phyloP scores from a whole-genome alignment of 202 grass and related monocot species.

The Bolboschoenoplectus hybrid region DNA sequence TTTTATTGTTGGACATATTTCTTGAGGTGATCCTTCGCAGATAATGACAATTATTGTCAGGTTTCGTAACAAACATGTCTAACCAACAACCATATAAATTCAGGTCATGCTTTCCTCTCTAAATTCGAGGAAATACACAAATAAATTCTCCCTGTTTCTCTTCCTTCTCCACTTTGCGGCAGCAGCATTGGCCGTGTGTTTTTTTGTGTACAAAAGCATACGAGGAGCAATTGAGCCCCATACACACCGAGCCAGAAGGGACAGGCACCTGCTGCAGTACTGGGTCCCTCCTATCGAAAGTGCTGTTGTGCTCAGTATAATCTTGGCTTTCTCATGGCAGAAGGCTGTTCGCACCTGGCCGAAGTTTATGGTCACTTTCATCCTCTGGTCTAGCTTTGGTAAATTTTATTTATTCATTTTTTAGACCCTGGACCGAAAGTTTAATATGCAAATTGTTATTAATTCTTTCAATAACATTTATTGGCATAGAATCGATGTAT shows the following conservation, averaged over 20 bases:
- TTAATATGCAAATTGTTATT: conserved; percentile 4
- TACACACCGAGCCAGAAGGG: conserved; percentile 43
- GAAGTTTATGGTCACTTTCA: conserved; percentile 61
- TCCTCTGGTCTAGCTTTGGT: conserved; percentile 85
- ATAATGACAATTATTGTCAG: not conserved
- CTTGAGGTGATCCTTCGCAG: not conserved
- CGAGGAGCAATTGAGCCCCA: conserved; percentile 44
- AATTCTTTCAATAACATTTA: not conserved
- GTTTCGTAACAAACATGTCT: not conserved
- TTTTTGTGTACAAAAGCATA: conserved; percentile 71
- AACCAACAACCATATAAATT: conserved; percentile 24
- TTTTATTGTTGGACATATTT: not conserved
- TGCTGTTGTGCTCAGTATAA: conserved; percentile 67
- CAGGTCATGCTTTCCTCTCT: conserved; percentile 55
- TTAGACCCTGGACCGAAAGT: not conserved
- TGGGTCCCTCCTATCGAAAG: conserved; percentile 90
- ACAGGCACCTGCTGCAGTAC: conserved; percentile 55
- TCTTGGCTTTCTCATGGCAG: conserved; percentile 90
- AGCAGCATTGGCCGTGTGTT: conserved; percentile 45
- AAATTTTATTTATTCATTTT: conserved; percentile 20
- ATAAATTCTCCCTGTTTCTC: conserved; percentile 62
- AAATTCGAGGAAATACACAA: conserved; percentile 83
- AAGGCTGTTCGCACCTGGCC: conserved; percentile 81
- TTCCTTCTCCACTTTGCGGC: conserved; percentile 76
- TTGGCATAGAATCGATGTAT: not conserved